These are phyloP conservation scores for Monosporascus cannonballus DNA, from an alignment of 2,329 filamentous ascomycete genomes.

Conservation along the genomic window DNA sequence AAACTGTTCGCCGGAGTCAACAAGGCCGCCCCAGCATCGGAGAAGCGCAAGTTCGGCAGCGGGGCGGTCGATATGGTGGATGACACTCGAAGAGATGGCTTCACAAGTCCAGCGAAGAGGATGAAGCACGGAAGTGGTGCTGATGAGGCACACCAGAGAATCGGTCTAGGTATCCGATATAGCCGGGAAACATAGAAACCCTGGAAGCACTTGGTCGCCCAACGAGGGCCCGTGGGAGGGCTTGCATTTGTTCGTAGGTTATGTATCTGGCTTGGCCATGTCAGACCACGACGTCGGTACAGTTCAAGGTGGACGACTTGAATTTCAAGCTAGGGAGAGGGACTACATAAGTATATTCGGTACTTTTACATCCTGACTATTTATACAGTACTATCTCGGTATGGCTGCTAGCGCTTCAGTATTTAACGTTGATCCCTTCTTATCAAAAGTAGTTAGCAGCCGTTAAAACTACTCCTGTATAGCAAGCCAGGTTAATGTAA, in stretches of 20 bases:
- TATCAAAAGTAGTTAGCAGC: not conserved
- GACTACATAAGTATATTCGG: too few species aligned
- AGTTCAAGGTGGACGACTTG: not conserved
- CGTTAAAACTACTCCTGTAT: not conserved
- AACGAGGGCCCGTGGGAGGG: too few species aligned
- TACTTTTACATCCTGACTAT: too few species aligned
- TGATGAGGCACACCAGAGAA: conserved; percentile 29
- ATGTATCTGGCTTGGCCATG: too few species aligned
- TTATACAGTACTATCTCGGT: not conserved
- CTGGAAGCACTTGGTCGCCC: too few species aligned
- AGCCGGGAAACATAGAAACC: conserved; percentile 16
- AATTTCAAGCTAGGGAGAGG: too few species aligned
- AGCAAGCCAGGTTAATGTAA: not conserved
- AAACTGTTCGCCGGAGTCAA: conserved; percentile 41
- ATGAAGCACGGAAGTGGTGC: conserved; percentile 35
- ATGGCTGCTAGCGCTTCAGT: not conserved
- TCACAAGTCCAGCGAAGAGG: conserved; percentile 47
- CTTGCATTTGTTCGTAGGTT: too few species aligned
- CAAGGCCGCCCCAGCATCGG: conserved; percentile 30
- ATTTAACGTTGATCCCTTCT: not conserved
- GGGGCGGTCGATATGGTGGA: conserved; percentile 14
- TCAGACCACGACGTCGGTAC: too few species aligned
- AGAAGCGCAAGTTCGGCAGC: conserved; percentile 47
- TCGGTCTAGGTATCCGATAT: conserved; percentile 51
- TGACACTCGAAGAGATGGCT: conserved; percentile 27